Conservation (phyloP, 1,284 basidiomycete species). For the Trametes polyzona region DNA sequence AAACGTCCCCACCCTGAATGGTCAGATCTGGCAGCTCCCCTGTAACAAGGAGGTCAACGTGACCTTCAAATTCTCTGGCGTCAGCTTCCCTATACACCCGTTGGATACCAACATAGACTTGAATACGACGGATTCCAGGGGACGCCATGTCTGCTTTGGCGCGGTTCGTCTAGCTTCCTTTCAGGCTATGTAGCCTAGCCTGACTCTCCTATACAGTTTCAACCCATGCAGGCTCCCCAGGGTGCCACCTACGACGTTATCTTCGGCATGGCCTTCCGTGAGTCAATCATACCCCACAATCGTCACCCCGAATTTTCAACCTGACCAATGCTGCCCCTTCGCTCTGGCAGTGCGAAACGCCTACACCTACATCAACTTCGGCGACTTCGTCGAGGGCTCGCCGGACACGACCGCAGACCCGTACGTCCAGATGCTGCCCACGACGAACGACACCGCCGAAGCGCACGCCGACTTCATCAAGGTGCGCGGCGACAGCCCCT, state of each 20-base stretch:
- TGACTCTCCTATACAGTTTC: slow-evolving; percentile 27
- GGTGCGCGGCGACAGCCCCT: slow-evolving; percentile 31
- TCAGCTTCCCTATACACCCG: slow-evolving; percentile 58
- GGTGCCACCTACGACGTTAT: slow-evolving; percentile 33
- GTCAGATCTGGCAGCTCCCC: slow-evolving; percentile 55
- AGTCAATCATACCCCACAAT: slow-evolving; percentile 7
- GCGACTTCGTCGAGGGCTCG: slow-evolving; percentile 40
- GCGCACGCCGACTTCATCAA: slow-evolving; percentile 39
- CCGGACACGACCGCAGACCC: slow-evolving; percentile 30
- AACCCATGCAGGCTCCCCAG: slow-evolving; percentile 26
- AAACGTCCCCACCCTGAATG: slow-evolving; percentile 42
- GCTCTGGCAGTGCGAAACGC: slow-evolving; percentile 41
- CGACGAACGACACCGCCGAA: slow-evolving; percentile 32
- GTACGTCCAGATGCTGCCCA: slow-evolving; percentile 40
- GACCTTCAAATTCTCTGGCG: slow-evolving; percentile 57
- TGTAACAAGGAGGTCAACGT: slow-evolving; percentile 61
- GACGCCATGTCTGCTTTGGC: slow-evolving; percentile 29
- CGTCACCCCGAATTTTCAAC: not conserved
- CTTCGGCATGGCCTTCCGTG: slow-evolving; percentile 41
- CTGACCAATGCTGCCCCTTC: not conserved
- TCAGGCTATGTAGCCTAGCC: not conserved
- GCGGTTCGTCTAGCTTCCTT: slow-evolving; percentile 18
- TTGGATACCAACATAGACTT: slow-evolving; percentile 45
- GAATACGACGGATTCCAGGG: slow-evolving; percentile 23
- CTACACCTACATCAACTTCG: slow-evolving; percentile 41